A percentile compares a stretch with the other conserved stretches of the same genome.
Evolutionary conservation across 306 rosid genomes (phyloP).

Genomic region (Corylus avellana): DNA sequence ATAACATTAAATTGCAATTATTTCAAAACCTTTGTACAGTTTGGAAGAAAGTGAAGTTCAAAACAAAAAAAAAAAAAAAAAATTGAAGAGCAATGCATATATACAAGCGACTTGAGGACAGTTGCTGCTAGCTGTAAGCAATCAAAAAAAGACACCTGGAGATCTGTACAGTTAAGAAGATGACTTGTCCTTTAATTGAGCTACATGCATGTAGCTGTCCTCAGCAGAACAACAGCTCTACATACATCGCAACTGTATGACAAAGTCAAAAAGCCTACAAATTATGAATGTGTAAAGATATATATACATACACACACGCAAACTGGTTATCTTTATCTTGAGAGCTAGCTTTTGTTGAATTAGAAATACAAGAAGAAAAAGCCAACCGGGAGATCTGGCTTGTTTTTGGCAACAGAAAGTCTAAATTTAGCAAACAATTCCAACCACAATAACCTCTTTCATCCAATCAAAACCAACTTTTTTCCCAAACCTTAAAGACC

Average conservation of each 20-base stretch:
- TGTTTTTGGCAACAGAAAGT: conserved; percentile 31
- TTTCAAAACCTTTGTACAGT: too few relatives aligned
- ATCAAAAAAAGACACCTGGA: background rate
- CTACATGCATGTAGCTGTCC: background rate
- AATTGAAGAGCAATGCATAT: background rate
- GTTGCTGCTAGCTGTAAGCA: background rate
- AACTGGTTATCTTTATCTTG: conserved; percentile 14
- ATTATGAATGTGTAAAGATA: background rate
- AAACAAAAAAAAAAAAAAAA: background rate
- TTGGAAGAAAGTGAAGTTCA: background rate
- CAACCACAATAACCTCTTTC: conserved; percentile 1
- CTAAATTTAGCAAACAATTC: conserved; percentile 26
- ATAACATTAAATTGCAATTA: too few relatives aligned
- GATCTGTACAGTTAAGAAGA: background rate
- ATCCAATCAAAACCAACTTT: conserved; percentile 5
- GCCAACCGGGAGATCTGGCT: conserved; percentile 10
- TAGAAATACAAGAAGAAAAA: background rate
- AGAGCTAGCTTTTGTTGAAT: conserved; percentile 1
- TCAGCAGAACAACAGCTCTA: conserved; percentile 15
- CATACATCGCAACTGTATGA: conserved; percentile 11
- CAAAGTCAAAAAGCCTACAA: conserved; percentile 35
- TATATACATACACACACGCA: background rate
- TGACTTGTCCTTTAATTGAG: background rate
- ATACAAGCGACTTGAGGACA: background rate
- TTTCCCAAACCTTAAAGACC: background rate